A percentile compares a stretch with the other conserved stretches of the same genome.
Evolutionary conservation across 352 stramenopile species (phyloP).

Genomic region (Phytophthora fragariae): DNA sequence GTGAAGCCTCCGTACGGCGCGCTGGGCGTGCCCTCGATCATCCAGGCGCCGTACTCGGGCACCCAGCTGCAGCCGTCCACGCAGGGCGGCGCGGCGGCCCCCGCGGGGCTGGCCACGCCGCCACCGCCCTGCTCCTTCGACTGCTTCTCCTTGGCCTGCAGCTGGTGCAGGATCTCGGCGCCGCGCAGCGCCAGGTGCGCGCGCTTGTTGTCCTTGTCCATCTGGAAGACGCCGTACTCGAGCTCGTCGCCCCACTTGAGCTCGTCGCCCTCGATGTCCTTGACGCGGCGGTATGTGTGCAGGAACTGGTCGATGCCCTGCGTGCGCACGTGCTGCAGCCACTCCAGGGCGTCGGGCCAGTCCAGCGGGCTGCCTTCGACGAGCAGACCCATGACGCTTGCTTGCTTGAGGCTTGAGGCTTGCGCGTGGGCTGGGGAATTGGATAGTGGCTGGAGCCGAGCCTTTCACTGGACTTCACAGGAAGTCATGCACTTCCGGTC

Average conservation of each 20-base stretch:
- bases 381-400: slow-evolving; percentile 73
- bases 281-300: slow-evolving; percentile 96
- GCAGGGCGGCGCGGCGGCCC: slow-evolving; percentile 24
- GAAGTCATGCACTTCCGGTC: background rate
- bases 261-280: slow-evolving; percentile 95
- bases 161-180: slow-evolving; percentile 95
- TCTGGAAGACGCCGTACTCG: slow-evolving; percentile 98
- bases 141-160: slow-evolving; percentile 90
- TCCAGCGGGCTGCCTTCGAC: slow-evolving; percentile 95
- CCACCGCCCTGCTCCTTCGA: slow-evolving; percentile 38
- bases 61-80: slow-evolving; percentile 97
- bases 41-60: slow-evolving; percentile 99
- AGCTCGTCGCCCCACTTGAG: slow-evolving; percentile 99
- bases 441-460: slow-evolving; percentile 4
- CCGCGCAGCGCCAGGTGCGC: slow-evolving; percentile 92
- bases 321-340: slow-evolving; percentile 95
- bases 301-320: slow-evolving; percentile 98
- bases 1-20: slow-evolving; percentile 96
- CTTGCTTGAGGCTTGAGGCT: background rate
- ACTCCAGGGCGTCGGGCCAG: slow-evolving; percentile 96
- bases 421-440: slow-evolving; percentile 22
- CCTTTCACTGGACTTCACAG: background rate
- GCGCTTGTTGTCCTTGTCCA: slow-evolving; percentile 90
- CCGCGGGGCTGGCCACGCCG: slow-evolving; percentile 20
- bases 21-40: slow-evolving; percentile 98